Base-by-base conservation (phyloP, 2,329 filamentous ascomycete genomes). In the Grosmannia penicillata region DNA sequence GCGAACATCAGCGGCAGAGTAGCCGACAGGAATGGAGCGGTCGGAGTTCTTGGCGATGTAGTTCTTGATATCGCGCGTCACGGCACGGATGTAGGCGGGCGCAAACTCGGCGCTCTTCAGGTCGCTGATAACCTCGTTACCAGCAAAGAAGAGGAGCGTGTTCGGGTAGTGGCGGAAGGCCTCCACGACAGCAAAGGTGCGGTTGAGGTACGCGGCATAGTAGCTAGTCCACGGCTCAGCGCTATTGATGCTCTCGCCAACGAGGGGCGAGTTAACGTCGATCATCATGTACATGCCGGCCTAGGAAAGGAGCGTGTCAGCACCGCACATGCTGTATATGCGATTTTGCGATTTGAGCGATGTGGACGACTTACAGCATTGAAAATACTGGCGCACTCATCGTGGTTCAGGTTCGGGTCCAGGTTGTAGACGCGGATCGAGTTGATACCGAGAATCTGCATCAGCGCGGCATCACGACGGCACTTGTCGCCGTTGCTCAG, bases 1-100 rank as follows among this genome's bases (percentile, higher is more conserved):
- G 43, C 82, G 77, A 31, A 89, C 82, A 54, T 87, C 82, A 35
- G 82, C 82, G 43, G 82, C 82, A 7, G 80, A 85, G 66, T 87
- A 87, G 32, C 82, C 82, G 41, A 86, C 78, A 18, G 82, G 81
- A 47, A 87, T 81, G 43, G 61, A 49, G 49, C 82, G 78, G 53
- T 74, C 66, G 43, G 71, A 62, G 53, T 81, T 73, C 53, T 75
- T 77, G 59, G 75, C 72, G 61, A 86, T 77, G 65, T 87, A 87
- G 55, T 77, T 78, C 67, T 83, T 85, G 56, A 87, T 66, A 58
- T 87, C 82, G 52, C 82, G 78, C 33, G 78, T 85, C 45, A 84
- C 73, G 45, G 82, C 82, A 58, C 75, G 69, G 48, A 78, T 65
- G 56, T 83, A 87, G n/a, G 75, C 78, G 30, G 80, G 79, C 25